Evolutionary conservation across 768 basidiomycete genomes (phyloP).

Genomic region (Suillus clintonianus): DNA sequence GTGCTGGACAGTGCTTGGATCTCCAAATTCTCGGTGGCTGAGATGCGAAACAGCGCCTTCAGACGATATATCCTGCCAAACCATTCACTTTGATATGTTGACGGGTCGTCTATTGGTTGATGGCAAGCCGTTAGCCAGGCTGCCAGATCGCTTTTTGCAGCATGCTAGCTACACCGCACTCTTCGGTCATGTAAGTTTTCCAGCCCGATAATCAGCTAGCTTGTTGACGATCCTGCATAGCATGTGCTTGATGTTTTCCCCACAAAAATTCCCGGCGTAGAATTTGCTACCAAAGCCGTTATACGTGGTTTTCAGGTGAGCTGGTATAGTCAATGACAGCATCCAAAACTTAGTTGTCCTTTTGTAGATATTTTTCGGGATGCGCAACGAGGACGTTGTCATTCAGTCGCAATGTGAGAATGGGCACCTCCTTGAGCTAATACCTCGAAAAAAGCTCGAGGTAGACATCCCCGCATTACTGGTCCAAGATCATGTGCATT

Average conservation of each 20-base stretch:
- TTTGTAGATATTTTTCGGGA: background rate
- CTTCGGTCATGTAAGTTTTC: constrained; percentile 36
- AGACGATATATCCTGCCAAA: constrained; percentile 17
- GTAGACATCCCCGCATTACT: constrained; percentile 20
- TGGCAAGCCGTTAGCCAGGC: constrained; percentile 40
- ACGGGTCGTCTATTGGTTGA: constrained; percentile 42
- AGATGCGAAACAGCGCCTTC: constrained; percentile 19
- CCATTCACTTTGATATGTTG: constrained; percentile 43
- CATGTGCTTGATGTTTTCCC: constrained; percentile 37
- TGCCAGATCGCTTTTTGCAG: constrained; percentile 34
- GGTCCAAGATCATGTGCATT: constrained; percentile 21
- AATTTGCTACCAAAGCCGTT: constrained; percentile 29
- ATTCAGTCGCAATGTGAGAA: background rate
- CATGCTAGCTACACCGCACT: constrained; percentile 37
- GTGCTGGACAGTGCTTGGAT: constrained; percentile 21
- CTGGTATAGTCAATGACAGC: background rate
- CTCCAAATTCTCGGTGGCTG: constrained; percentile 32
- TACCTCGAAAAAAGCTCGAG: constrained; percentile 14
- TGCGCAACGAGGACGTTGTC: background rate
- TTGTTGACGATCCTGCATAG: constrained; percentile 5
- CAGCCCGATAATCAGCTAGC: background rate
- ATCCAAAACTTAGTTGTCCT: background rate
- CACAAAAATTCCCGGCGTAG: constrained; percentile 33
- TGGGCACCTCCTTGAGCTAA: constrained; percentile 13
- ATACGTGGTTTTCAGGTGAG: constrained; percentile 25